Conservation (phyloP, 352 stramenopile genomes). For the Globisporangium yorkense region DNA sequence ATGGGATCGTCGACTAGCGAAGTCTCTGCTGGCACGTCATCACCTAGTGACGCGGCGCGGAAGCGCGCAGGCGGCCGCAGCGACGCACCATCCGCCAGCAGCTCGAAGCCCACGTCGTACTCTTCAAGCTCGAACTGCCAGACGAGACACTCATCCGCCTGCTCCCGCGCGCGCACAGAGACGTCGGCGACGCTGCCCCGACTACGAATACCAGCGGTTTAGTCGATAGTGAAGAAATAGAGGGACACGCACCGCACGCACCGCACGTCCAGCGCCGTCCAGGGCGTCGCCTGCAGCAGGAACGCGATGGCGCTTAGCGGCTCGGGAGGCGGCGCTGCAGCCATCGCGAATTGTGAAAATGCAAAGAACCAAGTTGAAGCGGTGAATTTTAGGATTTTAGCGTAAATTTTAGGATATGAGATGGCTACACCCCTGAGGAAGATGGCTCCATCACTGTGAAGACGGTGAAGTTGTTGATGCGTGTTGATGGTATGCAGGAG, state of each 20-base stretch:
- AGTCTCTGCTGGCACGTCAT: not conserved
- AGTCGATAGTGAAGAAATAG: not conserved
- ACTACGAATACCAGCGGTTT: constrained; percentile 11
- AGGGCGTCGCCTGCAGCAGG: constrained; percentile 49
- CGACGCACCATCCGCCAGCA: constrained; percentile 36
- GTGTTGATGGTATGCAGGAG: not conserved
- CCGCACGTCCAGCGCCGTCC: constrained; percentile 39
- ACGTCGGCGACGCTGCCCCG: constrained; percentile 48
- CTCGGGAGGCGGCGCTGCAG: not conserved
- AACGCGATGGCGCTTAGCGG: constrained; percentile 30
- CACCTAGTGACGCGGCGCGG: constrained; percentile 11
- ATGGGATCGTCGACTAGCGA: not conserved
- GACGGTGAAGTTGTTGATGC: no score
- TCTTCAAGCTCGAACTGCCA: constrained; percentile 65
- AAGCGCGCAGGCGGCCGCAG: constrained; percentile 33
- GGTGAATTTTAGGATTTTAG: no score
- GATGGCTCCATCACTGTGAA: no score
- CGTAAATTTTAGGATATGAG: not conserved
- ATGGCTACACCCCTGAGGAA: no score
- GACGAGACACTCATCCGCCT: constrained; percentile 30
- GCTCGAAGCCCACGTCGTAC: constrained; percentile 55
- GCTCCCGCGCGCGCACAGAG: constrained; percentile 22
- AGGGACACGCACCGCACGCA: constrained; percentile 3
- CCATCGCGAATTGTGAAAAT: not conserved
- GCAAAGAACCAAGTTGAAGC: not conserved